phyloP scores from a whole-genome alignment of 2,329 filamentous ascomycete species.

The Hypoxylon rubiginosum region DNA sequence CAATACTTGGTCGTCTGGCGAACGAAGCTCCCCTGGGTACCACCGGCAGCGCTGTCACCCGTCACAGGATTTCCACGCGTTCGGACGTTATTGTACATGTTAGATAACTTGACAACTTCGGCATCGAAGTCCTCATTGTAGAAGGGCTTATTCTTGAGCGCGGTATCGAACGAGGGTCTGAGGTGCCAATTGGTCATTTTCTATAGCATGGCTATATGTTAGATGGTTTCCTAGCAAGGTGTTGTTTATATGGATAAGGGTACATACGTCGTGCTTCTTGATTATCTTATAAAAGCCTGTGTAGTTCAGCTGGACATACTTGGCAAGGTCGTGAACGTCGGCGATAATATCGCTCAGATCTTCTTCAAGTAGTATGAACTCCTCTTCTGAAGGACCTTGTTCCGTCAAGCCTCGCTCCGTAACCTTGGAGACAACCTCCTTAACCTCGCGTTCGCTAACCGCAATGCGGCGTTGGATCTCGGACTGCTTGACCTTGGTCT shows the following conservation, averaged over 20 bases:
- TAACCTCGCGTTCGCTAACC: constrained; percentile 89
- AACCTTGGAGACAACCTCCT: constrained; percentile 81
- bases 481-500: constrained; percentile 96
- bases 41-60: constrained; percentile 92
- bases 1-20: constrained; percentile 99
- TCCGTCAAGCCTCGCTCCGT: constrained; percentile 71
- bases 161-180: constrained; percentile 93
- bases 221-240: background rate
- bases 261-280: constrained; percentile 95
- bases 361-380: constrained; percentile 93
- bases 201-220: constrained; percentile 58
- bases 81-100: constrained; percentile 92
- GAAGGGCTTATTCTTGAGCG: constrained; percentile 95
- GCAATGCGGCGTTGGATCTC: constrained; percentile 94
- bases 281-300: constrained; percentile 99
- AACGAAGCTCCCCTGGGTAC: constrained; percentile 93
- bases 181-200: constrained; percentile 96
- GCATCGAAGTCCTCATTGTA: constrained; percentile 99
- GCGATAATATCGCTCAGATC: constrained; percentile 98
- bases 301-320: constrained; percentile 98
- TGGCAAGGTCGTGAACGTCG: constrained; percentile 96
- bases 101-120: constrained; percentile 94
- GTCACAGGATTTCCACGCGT: constrained; percentile 93
- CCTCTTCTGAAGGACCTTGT: constrained; percentile 82
- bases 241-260: constrained; percentile 1